phyloP scores from a whole-genome alignment of 202 grass and related monocot species.

The Setaria viridis region DNA sequence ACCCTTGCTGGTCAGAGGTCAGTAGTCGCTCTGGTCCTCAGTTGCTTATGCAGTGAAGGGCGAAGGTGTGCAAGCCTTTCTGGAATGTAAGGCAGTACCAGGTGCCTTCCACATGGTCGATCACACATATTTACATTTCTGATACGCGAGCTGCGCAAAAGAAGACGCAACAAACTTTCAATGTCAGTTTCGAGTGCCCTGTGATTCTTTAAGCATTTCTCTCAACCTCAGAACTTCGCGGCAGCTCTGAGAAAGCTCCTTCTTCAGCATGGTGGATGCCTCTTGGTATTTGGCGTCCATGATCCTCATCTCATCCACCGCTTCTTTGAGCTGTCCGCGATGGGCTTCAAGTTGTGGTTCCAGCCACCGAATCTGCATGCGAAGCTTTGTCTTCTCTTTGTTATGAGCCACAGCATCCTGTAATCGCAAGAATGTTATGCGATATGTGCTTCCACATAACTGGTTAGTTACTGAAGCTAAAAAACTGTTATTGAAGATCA shows the following conservation, averaged over 20 bases:
- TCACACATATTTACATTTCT: neutral
- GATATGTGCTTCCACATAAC: neutral
- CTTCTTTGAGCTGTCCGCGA: constrained; percentile 56
- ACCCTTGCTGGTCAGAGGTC: neutral
- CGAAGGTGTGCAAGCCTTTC: neutral
- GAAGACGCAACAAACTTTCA: neutral
- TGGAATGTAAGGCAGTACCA: neutral
- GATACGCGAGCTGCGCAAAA: neutral
- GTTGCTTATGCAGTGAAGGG: too few relatives aligned
- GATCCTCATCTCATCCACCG: constrained; percentile 47
- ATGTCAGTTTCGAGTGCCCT: constrained; percentile 14
- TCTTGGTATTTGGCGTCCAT: constrained; percentile 72
- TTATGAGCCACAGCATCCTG: constrained; percentile 59
- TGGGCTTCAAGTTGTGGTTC: constrained; percentile 65
- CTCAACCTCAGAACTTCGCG: constrained; percentile 74
- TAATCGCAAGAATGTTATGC: constrained; percentile 11
- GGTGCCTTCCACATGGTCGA: neutral
- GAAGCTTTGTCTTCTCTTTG: constrained; percentile 70
- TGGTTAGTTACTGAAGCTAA: neutral
- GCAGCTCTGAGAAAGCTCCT: constrained; percentile 54
- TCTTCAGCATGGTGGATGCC: constrained; percentile 66
- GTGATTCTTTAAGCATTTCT: constrained; percentile 54
- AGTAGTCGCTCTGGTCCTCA: neutral
- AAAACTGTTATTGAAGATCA: neutral
- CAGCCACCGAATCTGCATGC: constrained; percentile 48